A percentile compares a stretch with the other conserved stretches of the same genome.
Evolutionary conservation across 2,329 filamentous ascomycete species (phyloP).

Genomic region (Ceratocystis variospora): DNA sequence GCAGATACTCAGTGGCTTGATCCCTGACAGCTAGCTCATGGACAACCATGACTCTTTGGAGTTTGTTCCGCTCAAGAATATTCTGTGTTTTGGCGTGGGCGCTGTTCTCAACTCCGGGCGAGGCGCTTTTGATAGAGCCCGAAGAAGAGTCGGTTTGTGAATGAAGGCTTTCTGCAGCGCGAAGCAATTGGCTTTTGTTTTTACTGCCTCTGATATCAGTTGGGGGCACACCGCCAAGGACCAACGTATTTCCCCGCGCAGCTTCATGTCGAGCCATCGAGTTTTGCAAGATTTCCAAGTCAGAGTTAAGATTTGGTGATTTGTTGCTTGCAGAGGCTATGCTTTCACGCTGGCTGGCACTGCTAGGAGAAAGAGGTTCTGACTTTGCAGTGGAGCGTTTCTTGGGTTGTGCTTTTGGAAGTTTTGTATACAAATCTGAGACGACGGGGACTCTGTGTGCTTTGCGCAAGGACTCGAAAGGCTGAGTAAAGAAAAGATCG

Average conservation of each 20-base stretch:
- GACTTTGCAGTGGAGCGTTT: slow-evolving; percentile 22
- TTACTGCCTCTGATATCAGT: slow-evolving; percentile 10
- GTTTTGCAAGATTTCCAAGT: slow-evolving; percentile 37
- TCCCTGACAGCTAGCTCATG: slow-evolving; percentile 47
- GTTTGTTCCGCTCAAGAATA: slow-evolving; percentile 39
- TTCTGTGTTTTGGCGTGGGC: slow-evolving; percentile 38
- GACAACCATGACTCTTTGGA: slow-evolving; percentile 40
- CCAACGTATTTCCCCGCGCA: slow-evolving; percentile 26
- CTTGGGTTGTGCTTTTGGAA: slow-evolving; percentile 11
- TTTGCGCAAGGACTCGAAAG: slow-evolving; percentile 34
- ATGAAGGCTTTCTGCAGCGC: slow-evolving; percentile 26
- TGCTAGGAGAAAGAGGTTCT: neutral
- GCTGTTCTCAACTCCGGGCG: slow-evolving; percentile 28
- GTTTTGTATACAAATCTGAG: slow-evolving; percentile 34
- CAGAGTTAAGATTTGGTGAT: slow-evolving; percentile 34
- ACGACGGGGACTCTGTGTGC: slow-evolving; percentile 38
- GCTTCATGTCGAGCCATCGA: slow-evolving; percentile 32
- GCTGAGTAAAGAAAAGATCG: slow-evolving; percentile 43
- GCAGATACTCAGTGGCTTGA: slow-evolving; percentile 36
- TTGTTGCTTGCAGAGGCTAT: slow-evolving; percentile 18
- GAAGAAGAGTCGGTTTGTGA: slow-evolving; percentile 42
- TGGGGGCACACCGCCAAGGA: slow-evolving; percentile 21
- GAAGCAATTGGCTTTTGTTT: slow-evolving; percentile 11
- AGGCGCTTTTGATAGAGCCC: slow-evolving; percentile 38
- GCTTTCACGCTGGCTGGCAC: slow-evolving; percentile 18